A percentile compares a stretch with the other conserved stretches of the same genome.
Conservation (phyloP, 2,329 filamentous ascomycete species). For the Colletotrichum sansevieriae region DNA sequence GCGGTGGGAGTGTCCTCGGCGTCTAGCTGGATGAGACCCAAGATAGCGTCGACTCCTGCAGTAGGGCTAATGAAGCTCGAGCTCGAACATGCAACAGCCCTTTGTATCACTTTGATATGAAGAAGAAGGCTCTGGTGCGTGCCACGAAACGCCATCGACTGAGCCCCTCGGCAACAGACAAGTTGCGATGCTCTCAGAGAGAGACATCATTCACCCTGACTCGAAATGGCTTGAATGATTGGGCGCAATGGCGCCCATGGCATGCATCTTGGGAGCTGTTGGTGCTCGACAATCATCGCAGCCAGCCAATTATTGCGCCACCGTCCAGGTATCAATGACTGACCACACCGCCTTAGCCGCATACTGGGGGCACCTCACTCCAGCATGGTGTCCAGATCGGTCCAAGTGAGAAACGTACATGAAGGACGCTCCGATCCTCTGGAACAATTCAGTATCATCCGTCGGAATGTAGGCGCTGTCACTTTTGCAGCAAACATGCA, state of each 20-base stretch:
- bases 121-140: conserved; percentile 6
- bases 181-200: conserved; percentile 23
- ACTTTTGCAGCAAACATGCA: conserved; percentile 4
- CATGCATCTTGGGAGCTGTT: conserved; percentile 11
- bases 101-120: conserved; percentile 14
- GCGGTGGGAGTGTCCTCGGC: background rate
- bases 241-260: conserved; percentile 9
- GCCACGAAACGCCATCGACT: conserved; percentile 26
- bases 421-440: conserved; percentile 22
- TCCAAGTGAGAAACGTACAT: background rate
- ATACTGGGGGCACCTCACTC: conserved; percentile 1
- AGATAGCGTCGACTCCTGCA: background rate
- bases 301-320: conserved; percentile 37
- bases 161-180: conserved; percentile 21
- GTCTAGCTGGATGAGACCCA: background rate
- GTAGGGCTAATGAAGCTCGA: background rate
- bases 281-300: conserved; percentile 17
- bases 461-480: background rate
- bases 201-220: conserved; percentile 35
- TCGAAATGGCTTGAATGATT: conserved; percentile 14
- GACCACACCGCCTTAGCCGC: conserved; percentile 9
- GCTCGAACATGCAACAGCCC: conserved; percentile 12
- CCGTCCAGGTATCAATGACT: background rate
- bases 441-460: background rate
- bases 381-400: background rate